Conservation (phyloP, 768 basidiomycete genomes). For the Termitomyces bulborhizus region DNA sequence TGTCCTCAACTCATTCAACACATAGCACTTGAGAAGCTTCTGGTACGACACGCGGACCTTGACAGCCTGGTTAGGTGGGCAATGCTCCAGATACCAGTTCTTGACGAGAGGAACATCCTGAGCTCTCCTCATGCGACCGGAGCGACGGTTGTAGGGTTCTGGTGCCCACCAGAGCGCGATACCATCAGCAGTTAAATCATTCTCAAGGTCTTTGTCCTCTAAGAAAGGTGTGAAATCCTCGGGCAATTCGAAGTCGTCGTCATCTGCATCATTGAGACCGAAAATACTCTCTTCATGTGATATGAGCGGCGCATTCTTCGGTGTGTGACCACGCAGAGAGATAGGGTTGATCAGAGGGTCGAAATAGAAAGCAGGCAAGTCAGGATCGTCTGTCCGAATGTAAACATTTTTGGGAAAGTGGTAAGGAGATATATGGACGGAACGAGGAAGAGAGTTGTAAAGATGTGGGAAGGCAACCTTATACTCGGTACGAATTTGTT, state of each 20-base stretch:
- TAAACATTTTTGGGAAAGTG: constrained; percentile 97
- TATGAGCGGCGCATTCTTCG: constrained; percentile 78
- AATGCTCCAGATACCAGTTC: constrained; percentile 98
- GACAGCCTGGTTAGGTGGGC: constrained; percentile 91
- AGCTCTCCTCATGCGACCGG: constrained; percentile 87
- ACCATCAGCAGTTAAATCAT: constrained; percentile 89
- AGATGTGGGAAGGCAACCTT: constrained; percentile 98
- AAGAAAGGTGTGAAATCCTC: constrained; percentile 77
- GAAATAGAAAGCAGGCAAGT: constrained; percentile 98
- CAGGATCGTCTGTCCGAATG: constrained; percentile 99
- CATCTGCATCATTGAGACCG: constrained; percentile 79
- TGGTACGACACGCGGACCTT: constrained; percentile 99
- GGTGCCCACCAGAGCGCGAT: constrained; percentile 99
- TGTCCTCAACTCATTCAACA: constrained; percentile 89
- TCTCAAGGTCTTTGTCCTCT: constrained; percentile 71
- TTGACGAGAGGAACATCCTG: constrained; percentile 96
- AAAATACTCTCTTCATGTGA: constrained; percentile 93
- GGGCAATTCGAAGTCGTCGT: constrained; percentile 85
- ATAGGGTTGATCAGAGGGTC: constrained; percentile 98
- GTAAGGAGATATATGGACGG: constrained; percentile 87
- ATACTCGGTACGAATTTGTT: constrained; percentile 98
- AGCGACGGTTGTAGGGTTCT: constrained; percentile 89
- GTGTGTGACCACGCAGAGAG: constrained; percentile 77
- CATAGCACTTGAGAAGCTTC: constrained; percentile 93
- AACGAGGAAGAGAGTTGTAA: constrained; percentile 96